Percentiles rank a stretch among this genome's conserved stretches.
These are phyloP conservation scores for Sclerotinia spermophila DNA, from an alignment of 2,329 filamentous ascomycete species.

Conservation along the genomic window DNA sequence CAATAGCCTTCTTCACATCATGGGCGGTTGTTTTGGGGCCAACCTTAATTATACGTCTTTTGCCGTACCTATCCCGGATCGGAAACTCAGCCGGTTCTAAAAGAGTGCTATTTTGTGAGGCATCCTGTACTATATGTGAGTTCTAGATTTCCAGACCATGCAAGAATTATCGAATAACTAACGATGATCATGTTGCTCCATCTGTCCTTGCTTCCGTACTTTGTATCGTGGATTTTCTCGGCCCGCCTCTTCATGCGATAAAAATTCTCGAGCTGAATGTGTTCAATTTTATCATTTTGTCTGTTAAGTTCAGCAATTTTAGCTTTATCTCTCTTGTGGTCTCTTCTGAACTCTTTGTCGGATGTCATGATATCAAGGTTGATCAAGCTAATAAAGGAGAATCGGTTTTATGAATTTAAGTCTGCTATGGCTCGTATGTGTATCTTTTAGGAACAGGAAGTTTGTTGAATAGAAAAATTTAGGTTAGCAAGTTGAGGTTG, in stretches of 20 bases:
- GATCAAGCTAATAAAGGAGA: too few relatives aligned
- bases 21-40: background rate
- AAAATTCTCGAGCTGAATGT: background rate
- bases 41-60: background rate
- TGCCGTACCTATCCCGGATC: background rate
- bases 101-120: background rate
- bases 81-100: background rate
- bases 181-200: background rate
- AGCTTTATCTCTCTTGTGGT: background rate
- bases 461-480: background rate
- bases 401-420: background rate
- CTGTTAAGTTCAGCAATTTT: background rate
- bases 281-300: background rate
- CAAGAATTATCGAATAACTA: background rate
- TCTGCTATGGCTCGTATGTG: background rate
- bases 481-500: background rate
- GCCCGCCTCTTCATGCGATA: background rate
- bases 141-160: background rate
- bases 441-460: background rate
- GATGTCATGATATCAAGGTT: background rate
- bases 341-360: background rate
- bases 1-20: background rate
- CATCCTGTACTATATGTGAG: background rate
- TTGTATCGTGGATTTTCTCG: background rate
- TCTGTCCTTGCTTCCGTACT: background rate